Conservation (phyloP, 345 rosid species). For the Iberis pinnata region DNA sequence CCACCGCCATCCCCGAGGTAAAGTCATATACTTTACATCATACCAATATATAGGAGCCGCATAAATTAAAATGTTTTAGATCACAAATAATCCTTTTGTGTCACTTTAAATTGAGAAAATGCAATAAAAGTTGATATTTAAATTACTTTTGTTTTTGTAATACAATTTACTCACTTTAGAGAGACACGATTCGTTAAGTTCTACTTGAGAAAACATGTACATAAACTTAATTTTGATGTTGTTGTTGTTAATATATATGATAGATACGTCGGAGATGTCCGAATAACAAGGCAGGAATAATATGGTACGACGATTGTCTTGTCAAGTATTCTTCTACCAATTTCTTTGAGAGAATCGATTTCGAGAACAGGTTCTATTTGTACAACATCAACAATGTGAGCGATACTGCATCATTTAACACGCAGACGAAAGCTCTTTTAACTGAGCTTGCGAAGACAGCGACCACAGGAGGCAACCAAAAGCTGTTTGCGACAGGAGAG, state of each 20-base stretch:
- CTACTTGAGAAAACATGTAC: too few relatives aligned
- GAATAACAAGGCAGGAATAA: constrained; percentile 35
- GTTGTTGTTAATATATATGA: not conserved
- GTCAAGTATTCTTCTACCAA: constrained; percentile 45
- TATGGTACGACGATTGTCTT: constrained; percentile 58
- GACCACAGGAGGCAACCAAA: constrained; percentile 22
- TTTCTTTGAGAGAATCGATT: constrained; percentile 53
- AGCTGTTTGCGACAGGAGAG: constrained; percentile 44
- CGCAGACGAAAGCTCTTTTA: constrained; percentile 39
- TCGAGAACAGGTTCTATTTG: constrained; percentile 29
- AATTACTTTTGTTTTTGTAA: too few relatives aligned
- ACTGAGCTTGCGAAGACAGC: constrained; percentile 29
- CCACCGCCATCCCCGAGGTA: constrained; percentile 39
- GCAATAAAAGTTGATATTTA: too few relatives aligned
- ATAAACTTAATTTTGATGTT: too few relatives aligned
- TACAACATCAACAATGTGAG: constrained; percentile 35
- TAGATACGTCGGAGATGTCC: constrained; percentile 41
- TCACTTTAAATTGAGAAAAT: too few relatives aligned
- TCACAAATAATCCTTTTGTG: too few relatives aligned
- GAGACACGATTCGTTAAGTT: too few relatives aligned
- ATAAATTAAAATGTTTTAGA: too few relatives aligned
- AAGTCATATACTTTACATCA: not conserved
- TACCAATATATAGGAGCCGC: too few relatives aligned
- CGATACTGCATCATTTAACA: constrained; percentile 35
- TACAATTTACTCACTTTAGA: too few relatives aligned